Evolutionary conservation across 2,329 filamentous ascomycete genomes (phyloP).

Genomic region (Shiraia bambusicola): DNA sequence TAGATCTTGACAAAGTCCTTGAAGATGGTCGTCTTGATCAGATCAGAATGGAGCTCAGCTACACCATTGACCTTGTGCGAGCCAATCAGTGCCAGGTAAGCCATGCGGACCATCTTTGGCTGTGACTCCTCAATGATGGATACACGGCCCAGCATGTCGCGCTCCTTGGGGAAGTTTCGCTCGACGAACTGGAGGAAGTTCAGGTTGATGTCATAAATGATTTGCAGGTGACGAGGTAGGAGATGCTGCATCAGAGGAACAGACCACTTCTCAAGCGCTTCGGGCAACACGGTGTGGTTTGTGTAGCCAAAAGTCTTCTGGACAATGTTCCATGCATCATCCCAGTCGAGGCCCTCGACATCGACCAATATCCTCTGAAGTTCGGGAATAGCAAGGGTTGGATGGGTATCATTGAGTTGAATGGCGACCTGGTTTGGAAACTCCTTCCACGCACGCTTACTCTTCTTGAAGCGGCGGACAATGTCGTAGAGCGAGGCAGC

Average conservation of each 20-base stretch:
- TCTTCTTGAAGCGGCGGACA: conserved; percentile 96
- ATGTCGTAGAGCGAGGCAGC: conserved; percentile 95
- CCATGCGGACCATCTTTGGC: conserved; percentile 98
- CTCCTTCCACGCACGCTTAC: conserved; percentile 83
- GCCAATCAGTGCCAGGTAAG: conserved; percentile 88
- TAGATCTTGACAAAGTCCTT: conserved; percentile 97
- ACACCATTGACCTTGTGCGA: conserved; percentile 99
- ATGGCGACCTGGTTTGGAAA: conserved; percentile 96
- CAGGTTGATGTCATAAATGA: conserved; percentile 98
- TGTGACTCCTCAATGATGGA: conserved; percentile 97
- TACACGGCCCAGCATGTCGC: conserved; percentile 81
- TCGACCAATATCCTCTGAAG: conserved; percentile 91
- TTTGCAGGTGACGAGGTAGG: conserved; percentile 84
- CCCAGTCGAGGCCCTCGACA: conserved; percentile 87
- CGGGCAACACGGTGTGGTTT: conserved; percentile 96
- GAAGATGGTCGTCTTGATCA: conserved; percentile 99
- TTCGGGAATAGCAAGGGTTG: conserved; percentile 93
- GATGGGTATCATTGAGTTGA: conserved; percentile 97
- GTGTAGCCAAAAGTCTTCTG: conserved; percentile 83
- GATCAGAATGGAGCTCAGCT: conserved; percentile 92
- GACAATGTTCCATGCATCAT: conserved; percentile 77
- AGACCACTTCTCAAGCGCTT: conserved; percentile 98
- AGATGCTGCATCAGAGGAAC: conserved; percentile 90
- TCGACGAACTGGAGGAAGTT: conserved; percentile 91
- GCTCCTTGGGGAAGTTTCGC: conserved; percentile 83